phyloP scores from a whole-genome alignment of 768 basidiomycete genomes.

The Boletus pseudopeckii region DNA sequence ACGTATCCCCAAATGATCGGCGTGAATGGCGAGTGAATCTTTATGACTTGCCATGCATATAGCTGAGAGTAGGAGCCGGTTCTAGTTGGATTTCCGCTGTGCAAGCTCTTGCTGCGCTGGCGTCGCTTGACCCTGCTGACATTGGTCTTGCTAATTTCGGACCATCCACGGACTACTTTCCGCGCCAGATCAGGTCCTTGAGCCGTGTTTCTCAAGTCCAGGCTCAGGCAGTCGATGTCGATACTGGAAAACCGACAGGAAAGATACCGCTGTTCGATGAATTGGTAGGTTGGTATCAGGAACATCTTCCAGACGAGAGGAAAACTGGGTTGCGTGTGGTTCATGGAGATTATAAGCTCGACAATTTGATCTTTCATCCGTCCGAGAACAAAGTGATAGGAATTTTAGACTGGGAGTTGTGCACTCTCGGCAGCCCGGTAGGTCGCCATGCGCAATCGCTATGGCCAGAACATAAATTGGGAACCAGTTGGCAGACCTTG shows the following conservation, averaged over 20 bases:
- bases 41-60: not conserved
- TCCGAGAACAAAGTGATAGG: constrained; percentile 91
- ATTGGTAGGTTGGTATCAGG: constrained; percentile 72
- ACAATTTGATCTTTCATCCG: constrained; percentile 93
- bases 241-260: constrained; percentile 56
- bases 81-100: constrained; percentile 77
- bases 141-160: constrained; percentile 73
- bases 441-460: constrained; percentile 23
- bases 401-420: constrained; percentile 96
- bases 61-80: not conserved
- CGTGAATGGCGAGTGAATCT: constrained; percentile 59
- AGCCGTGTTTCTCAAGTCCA: constrained; percentile 78
- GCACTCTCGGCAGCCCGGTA: constrained; percentile 90
- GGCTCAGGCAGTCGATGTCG: constrained; percentile 62
- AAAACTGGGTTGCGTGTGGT: constrained; percentile 81
- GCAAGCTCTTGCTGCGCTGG: constrained; percentile 63
- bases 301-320: constrained; percentile 72
- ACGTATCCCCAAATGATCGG: constrained; percentile 58
- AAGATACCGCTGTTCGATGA: constrained; percentile 73
- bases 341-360: constrained; percentile 97
- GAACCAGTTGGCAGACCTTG: constrained; percentile 77
- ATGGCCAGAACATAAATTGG: not conserved
- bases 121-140: constrained; percentile 56
- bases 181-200: constrained; percentile 91
- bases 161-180: constrained; percentile 78